phyloP scores from a whole-genome alignment of 2,329 filamentous ascomycete genomes.

The Cadophora sp. region DNA sequence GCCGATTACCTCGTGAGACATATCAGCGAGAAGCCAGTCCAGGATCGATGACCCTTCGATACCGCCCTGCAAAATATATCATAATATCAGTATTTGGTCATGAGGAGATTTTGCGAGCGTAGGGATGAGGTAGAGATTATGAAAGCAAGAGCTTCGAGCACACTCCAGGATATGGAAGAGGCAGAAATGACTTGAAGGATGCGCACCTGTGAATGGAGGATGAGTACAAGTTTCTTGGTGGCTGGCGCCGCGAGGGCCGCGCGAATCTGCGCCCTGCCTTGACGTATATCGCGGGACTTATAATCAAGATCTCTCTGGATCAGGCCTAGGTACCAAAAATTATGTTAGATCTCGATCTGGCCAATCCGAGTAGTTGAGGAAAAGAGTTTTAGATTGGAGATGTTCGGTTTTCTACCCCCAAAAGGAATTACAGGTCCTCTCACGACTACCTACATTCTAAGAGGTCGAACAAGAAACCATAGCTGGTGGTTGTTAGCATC shows the following conservation, averaged over 20 bases:
- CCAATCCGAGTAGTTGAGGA: neutral
- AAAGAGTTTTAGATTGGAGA: too few relatives aligned
- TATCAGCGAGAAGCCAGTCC: conserved; percentile 78
- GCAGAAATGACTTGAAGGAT: neutral
- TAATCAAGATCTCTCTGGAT: conserved; percentile 78
- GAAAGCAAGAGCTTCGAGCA: too few relatives aligned
- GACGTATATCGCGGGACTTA: conserved; percentile 70
- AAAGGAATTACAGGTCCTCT: neutral
- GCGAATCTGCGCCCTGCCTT: conserved; percentile 66
- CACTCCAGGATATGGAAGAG: too few relatives aligned
- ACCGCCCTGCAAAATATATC: conserved; percentile 59
- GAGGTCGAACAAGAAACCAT: conserved; percentile 77
- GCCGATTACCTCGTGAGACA: conserved; percentile 68
- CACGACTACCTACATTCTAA: conserved; percentile 64
- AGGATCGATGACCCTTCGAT: conserved; percentile 76
- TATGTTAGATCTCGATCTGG: neutral
- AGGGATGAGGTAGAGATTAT: neutral
- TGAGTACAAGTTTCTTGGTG: conserved; percentile 75
- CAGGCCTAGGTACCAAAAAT: conserved; percentile 47
- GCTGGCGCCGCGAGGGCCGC: conserved; percentile 59
- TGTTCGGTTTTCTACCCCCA: too few relatives aligned
- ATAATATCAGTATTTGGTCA: neutral
- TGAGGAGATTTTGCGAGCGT: neutral
- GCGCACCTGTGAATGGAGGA: conserved; percentile 68
- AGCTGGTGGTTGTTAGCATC: conserved; percentile 47